Evolutionary conservation across 2,329 filamentous ascomycete genomes (phyloP), one percentile per base, ranked within the genome.

Genomic region (Raffaelea albimanens): DNA sequence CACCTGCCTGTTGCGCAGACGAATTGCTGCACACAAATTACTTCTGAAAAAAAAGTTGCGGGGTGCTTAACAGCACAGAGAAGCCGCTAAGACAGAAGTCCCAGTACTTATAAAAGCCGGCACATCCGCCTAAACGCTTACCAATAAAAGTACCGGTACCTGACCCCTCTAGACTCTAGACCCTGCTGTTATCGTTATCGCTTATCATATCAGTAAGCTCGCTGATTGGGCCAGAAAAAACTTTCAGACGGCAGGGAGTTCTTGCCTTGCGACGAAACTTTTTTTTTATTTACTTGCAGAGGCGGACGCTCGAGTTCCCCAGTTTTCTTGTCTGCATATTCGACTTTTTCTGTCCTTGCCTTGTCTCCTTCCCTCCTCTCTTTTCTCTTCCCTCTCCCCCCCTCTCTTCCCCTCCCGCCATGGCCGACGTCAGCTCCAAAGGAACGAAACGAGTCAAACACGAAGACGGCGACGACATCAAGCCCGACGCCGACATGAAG

Each of bases 401-500:
- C n/a, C n/a, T n/a, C n/a, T n/a, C n/a, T n/a, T n/a, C n/a, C n/a
- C n/a, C 31, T 43, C 41, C 34, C 25, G 46, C 19, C 21, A 53
- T 53, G 52, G 46, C 47, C 25, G 29, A 41, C n/a, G 25, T 7
- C 13, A 7, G 25, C 5, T 5, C 18, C 4, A 29, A 29, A 33
- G 23, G 41, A 16, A 29, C 40, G 25, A 49, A 49, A 39, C 25
- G 43, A n/a, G 34, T 19, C 5, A 21, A 18, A 5, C 25, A 3
- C 19, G 4, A 18, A 13, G 46, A 36, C 9, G 3, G 16, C 5
- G 39, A 43, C 43, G 29, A 19, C 21, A 34, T 40, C 43, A 4
- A n/a, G 21, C n/a, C n/a, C n/a, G 40, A 38, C 31, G 25, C 20
- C 7, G 16, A 59, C 29, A 57, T 57, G 43, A 64, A 64, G 56